These are phyloP conservation scores for Penicillium sp. DNA, from an alignment of 2,329 filamentous ascomycete species.

Conservation along the genomic window DNA sequence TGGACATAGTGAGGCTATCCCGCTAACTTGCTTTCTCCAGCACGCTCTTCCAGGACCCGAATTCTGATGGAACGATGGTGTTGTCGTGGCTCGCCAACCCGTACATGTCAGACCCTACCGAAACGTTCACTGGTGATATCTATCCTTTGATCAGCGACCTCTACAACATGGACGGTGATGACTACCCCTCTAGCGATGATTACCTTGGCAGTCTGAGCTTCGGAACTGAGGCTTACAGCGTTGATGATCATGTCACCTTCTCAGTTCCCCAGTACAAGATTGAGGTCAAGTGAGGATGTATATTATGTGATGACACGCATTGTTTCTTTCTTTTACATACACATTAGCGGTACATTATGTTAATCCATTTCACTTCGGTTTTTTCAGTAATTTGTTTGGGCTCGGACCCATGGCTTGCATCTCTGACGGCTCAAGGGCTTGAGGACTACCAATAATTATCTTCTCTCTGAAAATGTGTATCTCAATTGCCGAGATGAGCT, in stretches of 20 bases:
- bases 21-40: slow-evolving; percentile 12
- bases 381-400: neutral
- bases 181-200: slow-evolving; percentile 44
- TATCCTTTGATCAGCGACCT: slow-evolving; percentile 48
- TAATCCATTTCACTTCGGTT: neutral
- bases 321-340: neutral
- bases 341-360: slow-evolving; percentile 6
- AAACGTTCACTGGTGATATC: slow-evolving; percentile 53
- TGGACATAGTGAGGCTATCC: neutral
- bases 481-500: neutral
- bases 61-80: slow-evolving; percentile 48
- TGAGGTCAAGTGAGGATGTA: slow-evolving; percentile 24
- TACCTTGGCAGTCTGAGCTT: slow-evolving; percentile 57
- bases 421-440: neutral
- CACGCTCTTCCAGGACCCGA: slow-evolving; percentile 29
- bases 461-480: neutral
- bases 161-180: slow-evolving; percentile 32
- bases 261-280: slow-evolving; percentile 40
- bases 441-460: neutral
- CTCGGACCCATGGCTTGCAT: neutral
- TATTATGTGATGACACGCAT: slow-evolving; percentile 8
- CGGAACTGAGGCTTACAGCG: slow-evolving; percentile 54
- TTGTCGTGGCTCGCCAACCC: slow-evolving; percentile 53
- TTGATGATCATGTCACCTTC: slow-evolving; percentile 52
- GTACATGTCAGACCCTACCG: slow-evolving; percentile 22